Base-by-base conservation (phyloP, 345 rosid genomes). In the Excoecaria agallocha region DNA sequence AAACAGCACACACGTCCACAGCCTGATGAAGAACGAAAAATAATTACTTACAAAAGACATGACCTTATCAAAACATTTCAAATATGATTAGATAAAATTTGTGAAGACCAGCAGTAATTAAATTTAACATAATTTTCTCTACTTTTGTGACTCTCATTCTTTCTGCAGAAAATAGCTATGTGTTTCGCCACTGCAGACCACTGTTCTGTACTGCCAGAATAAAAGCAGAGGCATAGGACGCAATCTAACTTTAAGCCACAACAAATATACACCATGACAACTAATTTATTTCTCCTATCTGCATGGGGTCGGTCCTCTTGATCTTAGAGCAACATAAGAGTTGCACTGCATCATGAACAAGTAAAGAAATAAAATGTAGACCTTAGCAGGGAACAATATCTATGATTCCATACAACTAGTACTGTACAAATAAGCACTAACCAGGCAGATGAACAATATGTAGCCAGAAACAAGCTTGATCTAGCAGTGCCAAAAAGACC, bases 371-470 rank as follows among this genome's bases (percentile, higher is more conserved):
- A 30, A 30, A 30, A 30, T 30, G 30, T 30, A 30, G 30, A 30
- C 30, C 30, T 30, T 30, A 30, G 30, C 30, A 30, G 30, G 30
- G 30, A 52, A 43, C 17, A 63, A 37, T 17, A 68, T 58, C 22
- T 22, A 0, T 1, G 60, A 5, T 55, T 6, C 11, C 71, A 50
- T 15, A 49, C 62, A 24, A 69, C 6, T n/a, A 16, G 25, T 73
- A 24, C 38, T 41, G 15, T 15, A 1, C 39, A 30, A 66, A 74
- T 68, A 69, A 66, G 52, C 8, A 66, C 90, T 82, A 78, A 91
- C 98, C 98, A 94, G 67, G 99, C 96, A 71, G 98, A 95, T 70
- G 99, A 68, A 83, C 97, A 92, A 84, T 92, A 94, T 16, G 79
- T 76, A 50, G 98, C 89, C 48, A 94, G 89, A 86, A 94, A 94